Evolutionary conservation across 164 flowering plant species (phyloP), one percentile per base, ranked within the genome.

Genomic region (Chimonanthus praecox): DNA sequence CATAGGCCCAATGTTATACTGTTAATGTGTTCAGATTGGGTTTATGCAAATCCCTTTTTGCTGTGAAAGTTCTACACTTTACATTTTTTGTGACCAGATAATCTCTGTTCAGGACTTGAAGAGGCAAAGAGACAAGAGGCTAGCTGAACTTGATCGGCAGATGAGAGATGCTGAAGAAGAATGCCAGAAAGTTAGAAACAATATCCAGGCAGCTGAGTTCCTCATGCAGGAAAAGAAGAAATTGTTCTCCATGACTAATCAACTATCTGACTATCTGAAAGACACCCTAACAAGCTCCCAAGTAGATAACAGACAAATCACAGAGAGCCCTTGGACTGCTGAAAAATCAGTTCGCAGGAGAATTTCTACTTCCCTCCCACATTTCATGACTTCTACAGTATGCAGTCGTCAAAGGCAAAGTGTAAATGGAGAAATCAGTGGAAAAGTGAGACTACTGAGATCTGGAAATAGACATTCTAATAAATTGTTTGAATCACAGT

Each of bases 341-440:
- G 78, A 81, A 15, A 82, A 78, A 49, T 51, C 74, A 18, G 65
- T 21, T 44, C 78, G 54, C 70, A 78, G 71, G 79, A 79, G 18
- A 18, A 10, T 58, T 18, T 58, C 76, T 6, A 72, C 48, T 67
- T 83, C 88, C 33, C n/a, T 85, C 71, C 94, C 97, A 73, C 88
- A 89, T 20, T 92, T 92, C 83, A 92, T 92, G 97, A 80, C 80
- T 33, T 84, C 97, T 20, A 92, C 97, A 4, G 87, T 64, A 2
- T 90, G 90, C 16, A 88, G 94, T 77, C 87, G 93, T n/a, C 88
- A 82, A 33, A 87, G 92, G 80, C 80, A 81, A 67, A 77, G 71
- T 71, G 67, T 81, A 58, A 90, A 88, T 48, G 84, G 67, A 64
- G 87, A 85, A 69, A 81, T 71, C 61, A 75, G 67, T 70, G 71